Evolutionary conservation across 176 grass and related monocot species (phyloP).

Genomic region (Ampelocalamus luodianensis): DNA sequence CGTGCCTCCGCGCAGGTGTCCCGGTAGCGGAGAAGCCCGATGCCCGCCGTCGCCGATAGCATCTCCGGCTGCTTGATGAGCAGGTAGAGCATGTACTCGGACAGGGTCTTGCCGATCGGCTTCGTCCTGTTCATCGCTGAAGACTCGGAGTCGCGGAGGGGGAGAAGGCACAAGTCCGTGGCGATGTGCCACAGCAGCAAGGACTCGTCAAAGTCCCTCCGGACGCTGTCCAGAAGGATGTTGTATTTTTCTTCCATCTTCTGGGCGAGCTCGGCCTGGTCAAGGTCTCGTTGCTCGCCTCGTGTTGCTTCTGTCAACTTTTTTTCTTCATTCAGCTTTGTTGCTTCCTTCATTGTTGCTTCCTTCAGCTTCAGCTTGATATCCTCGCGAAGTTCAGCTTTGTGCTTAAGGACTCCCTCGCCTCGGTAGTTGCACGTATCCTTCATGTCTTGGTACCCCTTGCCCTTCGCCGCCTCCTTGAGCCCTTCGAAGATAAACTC

Average conservation of each 20-base stretch:
- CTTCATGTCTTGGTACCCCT: background rate
- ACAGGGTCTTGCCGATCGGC: conserved; percentile 2
- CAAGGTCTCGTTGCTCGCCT: too few species aligned
- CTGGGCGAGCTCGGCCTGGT: fast-evolving
- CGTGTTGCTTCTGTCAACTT: too few species aligned
- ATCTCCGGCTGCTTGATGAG: conserved; percentile 54
- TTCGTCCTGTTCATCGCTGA: too few species aligned
- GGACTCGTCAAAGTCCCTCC: conserved; percentile 37
- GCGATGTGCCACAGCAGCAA: conserved; percentile 53
- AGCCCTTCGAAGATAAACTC: background rate
- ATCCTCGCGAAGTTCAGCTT: too few species aligned
- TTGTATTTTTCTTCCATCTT: fast-evolving
- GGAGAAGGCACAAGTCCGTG: conserved; percentile 34
- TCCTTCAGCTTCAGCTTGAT: too few species aligned
- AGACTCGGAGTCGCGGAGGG: fast-evolving
- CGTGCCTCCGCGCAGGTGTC: conserved; percentile 53
- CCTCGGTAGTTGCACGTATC: background rate
- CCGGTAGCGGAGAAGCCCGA: conserved; percentile 47
- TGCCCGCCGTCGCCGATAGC: conserved; percentile 43
- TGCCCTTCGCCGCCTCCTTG: background rate
- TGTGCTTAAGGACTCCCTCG: background rate
- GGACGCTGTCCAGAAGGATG: background rate
- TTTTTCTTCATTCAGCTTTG: too few species aligned
- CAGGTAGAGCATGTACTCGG: conserved; percentile 64
- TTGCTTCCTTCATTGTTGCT: too few species aligned